Base-by-base conservation (phyloP, 140 eudicot species). In the Cichorium intybus region DNA sequence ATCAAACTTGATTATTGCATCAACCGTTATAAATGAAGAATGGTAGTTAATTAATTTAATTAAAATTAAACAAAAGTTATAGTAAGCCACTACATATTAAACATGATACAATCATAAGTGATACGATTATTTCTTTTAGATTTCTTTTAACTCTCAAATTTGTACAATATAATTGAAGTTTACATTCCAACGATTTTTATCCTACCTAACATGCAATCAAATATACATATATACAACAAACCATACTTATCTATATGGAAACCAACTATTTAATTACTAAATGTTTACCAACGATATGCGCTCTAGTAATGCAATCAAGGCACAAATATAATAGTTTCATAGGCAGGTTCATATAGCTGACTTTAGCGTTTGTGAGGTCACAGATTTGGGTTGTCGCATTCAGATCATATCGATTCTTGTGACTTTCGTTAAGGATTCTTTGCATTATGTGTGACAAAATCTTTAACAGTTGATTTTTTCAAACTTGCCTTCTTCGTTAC, bases 381-480 rank as follows among this genome's bases (percentile, higher is more conserved):
- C 17, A 26, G 22, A 11, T 41, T 51, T 24, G n/a, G 28, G 21
- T 9, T 37, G 39, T 52, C 27, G 20, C n/a, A n/a, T n/a, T n/a
- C n/a, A n/a, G n/a, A n/a, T n/a, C n/a, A n/a, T n/a, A n/a, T n/a
- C n/a, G n/a, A n/a, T n/a, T n/a, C n/a, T n/a, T 2, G 16, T 33
- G 70, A 28, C 39, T 62, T 21, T 41, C 17, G 70, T 52, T 6
- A 43, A 24, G 76, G 27, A 8, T 24, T 73, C 66, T 48, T 65
- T 29, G 50, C 35, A 27, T 58, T 50, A 26, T 51, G 58, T 11
- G 33, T 60, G 5, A 87, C 79, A 72, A 82, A 88, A 77, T 88
- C 94, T 64, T 81, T 85, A 28, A 88, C 94, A 0, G 94, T 88
- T 94, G 5, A 88, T 87, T 66, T 88, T 88, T 73, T 88, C 96